A percentile compares a stretch with the other conserved stretches of the same genome.
These are phyloP conservation scores for Turritis glabra DNA, from an alignment of 345 rosid species.

Conservation along the genomic window DNA sequence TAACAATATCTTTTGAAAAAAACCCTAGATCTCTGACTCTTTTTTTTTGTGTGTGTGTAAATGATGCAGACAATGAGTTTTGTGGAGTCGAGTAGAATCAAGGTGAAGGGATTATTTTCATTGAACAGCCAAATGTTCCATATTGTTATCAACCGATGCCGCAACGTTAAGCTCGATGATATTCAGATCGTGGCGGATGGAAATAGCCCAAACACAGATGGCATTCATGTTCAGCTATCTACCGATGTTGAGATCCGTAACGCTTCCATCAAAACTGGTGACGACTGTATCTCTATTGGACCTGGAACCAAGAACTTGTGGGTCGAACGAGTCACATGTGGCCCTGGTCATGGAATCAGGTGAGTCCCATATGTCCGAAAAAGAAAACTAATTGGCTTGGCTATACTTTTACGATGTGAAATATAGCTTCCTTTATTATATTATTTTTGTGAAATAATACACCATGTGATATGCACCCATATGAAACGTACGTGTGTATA, in stretches of 20 bases:
- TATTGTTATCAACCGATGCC: not conserved
- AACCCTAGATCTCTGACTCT: not conserved
- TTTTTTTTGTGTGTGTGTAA: not conserved
- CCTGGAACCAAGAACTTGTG: not conserved
- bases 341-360: constrained; percentile 13
- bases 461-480: too few relatives aligned
- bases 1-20: not conserved
- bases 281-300: not conserved
- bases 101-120: not conserved
- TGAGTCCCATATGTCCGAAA: not conserved
- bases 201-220: not conserved
- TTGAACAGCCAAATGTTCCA: constrained; percentile 8
- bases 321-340: constrained; percentile 8
- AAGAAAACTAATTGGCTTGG: not conserved
- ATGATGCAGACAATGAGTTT: not conserved
- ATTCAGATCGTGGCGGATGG: not conserved
- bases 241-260: not conserved
- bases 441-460: too few relatives aligned
- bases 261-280: not conserved
- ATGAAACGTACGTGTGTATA: not conserved
- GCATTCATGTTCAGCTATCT: not conserved
- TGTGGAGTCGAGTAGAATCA: not conserved
- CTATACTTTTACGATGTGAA: not conserved
- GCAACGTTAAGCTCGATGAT: not conserved
- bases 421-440: too few relatives aligned